These are phyloP conservation scores for Reticulascus tulasneorum DNA, from an alignment of 2,329 filamentous ascomycete species.

Conservation along the genomic window DNA sequence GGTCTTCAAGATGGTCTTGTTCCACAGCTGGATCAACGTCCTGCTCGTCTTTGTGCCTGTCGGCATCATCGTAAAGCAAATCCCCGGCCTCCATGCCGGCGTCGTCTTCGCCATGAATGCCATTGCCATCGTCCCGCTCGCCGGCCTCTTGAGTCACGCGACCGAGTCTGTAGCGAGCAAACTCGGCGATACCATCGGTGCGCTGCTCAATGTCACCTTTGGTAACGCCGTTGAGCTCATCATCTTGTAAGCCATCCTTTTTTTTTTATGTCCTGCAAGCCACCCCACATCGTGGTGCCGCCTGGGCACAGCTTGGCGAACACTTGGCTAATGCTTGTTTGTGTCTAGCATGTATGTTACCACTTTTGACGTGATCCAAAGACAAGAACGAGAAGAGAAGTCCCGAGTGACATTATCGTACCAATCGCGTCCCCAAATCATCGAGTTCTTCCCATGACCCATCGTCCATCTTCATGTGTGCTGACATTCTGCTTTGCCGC, in stretches of 20 bases:
- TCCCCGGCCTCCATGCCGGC: conserved; percentile 50
- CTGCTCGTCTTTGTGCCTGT: conserved; percentile 74
- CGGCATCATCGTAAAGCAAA: conserved; percentile 62
- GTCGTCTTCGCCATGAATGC: conserved; percentile 72
- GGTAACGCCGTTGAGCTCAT: conserved; percentile 78
- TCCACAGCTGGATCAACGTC: conserved; percentile 74
- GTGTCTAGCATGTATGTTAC: conserved; percentile 49
- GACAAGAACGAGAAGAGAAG: conserved; percentile 11
- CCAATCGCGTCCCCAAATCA: conserved; percentile 42
- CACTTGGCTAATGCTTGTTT: conserved; percentile 10
- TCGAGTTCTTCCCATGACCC: conserved; percentile 7
- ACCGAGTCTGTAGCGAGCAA: conserved; percentile 71
- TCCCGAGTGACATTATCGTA: conserved; percentile 45
- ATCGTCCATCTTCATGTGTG: conserved; percentile 15
- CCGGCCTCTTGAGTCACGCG: conserved; percentile 66
- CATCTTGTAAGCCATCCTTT: conserved; percentile 55
- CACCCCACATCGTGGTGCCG: background rate
- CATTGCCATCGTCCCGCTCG: conserved; percentile 70
- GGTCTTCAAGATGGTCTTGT: conserved; percentile 46
- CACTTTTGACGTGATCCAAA: conserved; percentile 30
- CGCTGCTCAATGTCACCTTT: conserved; percentile 72
- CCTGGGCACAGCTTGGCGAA: conserved; percentile 6
- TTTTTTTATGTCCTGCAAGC: background rate
- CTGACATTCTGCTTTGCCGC: conserved; percentile 10
- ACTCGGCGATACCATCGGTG: conserved; percentile 69